Percentiles rank a stretch among this genome's conserved stretches.
Conservation (phyloP, 352 stramenopile genomes). For the Pythium phragmitis region DNA sequence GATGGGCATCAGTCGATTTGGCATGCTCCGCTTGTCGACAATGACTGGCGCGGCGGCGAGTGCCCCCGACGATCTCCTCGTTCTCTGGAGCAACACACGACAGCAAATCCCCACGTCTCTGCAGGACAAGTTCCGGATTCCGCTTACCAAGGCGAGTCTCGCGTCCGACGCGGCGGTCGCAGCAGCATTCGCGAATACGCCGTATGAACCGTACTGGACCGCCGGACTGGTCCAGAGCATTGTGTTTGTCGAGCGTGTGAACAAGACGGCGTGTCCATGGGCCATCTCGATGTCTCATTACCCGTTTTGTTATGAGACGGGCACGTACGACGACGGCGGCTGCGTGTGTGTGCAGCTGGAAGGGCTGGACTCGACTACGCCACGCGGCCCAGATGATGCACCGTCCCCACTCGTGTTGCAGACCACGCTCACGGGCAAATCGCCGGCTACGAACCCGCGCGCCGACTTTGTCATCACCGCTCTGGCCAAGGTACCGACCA, state of each 20-base stretch:
- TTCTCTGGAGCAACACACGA: slow-evolving; percentile 13
- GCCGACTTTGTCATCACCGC: slow-evolving; percentile 4
- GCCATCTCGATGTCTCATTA: slow-evolving; percentile 11
- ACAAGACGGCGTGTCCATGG: slow-evolving; percentile 9
- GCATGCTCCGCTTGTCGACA: not conserved
- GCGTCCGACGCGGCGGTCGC: not conserved
- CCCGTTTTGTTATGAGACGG: slow-evolving; percentile 6
- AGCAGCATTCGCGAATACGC: not conserved
- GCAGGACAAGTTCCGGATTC: not conserved
- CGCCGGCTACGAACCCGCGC: not conserved
- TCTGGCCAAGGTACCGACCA: not conserved
- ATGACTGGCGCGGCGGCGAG: not conserved
- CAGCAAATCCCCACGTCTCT: not conserved
- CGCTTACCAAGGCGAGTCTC: not conserved
- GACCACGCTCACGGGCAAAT: not conserved
- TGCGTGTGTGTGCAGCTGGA: slow-evolving; percentile 16
- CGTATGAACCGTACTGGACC: slow-evolving; percentile 3
- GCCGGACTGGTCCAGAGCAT: not conserved
- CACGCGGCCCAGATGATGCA: not conserved
- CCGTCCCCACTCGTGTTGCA: not conserved
- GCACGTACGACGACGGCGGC: slow-evolving; percentile 3
- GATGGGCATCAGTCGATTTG: not conserved
- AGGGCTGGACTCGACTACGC: not conserved
- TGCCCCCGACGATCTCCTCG: not conserved
- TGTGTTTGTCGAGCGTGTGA: not conserved